Evolutionary conservation across 2,329 filamentous ascomycete genomes (phyloP).

Genomic region (Trichophyton benhamiae): DNA sequence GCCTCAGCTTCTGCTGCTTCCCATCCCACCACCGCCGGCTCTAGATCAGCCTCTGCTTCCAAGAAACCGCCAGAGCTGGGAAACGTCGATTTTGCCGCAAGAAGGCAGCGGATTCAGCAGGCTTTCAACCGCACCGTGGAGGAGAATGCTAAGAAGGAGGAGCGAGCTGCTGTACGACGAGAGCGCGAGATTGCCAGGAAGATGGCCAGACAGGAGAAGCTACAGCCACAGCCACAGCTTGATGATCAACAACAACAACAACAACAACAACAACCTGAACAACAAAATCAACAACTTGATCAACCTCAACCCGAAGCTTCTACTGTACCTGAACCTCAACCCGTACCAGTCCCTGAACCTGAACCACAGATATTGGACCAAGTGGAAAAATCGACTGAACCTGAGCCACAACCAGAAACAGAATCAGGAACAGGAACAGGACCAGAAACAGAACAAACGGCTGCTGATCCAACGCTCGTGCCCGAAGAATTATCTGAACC

Average conservation of each 20-base stretch:
- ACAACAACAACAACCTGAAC: too few relatives aligned
- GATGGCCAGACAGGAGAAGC: conserved; percentile 9
- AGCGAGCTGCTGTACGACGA: conserved; percentile 29
- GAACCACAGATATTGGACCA: too few relatives aligned
- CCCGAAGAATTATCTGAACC: not conserved
- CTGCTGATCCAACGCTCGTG: not conserved
- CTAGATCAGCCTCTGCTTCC: conserved; percentile 22
- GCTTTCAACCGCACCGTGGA: conserved; percentile 76
- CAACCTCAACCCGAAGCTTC: not conserved
- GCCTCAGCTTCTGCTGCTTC: conserved; percentile 12
- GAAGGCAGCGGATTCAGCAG: conserved; percentile 68
- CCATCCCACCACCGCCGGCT: not conserved
- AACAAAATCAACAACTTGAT: not conserved
- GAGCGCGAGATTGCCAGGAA: conserved; percentile 18
- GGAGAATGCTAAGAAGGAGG: conserved; percentile 50
- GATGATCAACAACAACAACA: too few relatives aligned
- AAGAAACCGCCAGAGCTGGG: conserved; percentile 47
- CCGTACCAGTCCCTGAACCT: too few relatives aligned
- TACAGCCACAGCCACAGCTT: too few relatives aligned
- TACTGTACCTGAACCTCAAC: too few relatives aligned
- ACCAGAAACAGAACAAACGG: not conserved
- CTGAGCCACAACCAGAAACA: not conserved
- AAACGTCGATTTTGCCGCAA: conserved; percentile 72
- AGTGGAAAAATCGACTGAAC: too few relatives aligned
- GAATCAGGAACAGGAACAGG: not conserved